Percentiles rank a stretch among this genome's conserved stretches.
These are phyloP conservation scores for Cylindrodendrum hubeiense DNA, from an alignment of 2,329 filamentous ascomycete species.

Conservation along the genomic window DNA sequence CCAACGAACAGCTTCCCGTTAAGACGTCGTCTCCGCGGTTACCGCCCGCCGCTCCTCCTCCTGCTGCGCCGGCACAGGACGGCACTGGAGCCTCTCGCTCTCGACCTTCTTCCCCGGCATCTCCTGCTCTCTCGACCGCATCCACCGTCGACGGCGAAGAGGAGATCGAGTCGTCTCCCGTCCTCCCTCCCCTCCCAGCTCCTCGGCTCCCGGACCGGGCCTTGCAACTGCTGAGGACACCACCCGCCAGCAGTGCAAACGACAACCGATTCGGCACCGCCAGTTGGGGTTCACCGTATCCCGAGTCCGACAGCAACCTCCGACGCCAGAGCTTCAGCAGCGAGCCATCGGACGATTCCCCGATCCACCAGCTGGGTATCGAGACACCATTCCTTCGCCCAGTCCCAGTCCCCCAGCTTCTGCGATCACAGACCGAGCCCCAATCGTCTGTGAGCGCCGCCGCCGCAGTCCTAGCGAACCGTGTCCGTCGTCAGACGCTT, in stretches of 20 bases:
- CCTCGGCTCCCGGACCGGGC: slow-evolving; percentile 70
- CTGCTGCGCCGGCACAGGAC: slow-evolving; percentile 73
- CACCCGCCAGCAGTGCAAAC: slow-evolving; percentile 52
- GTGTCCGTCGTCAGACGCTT: slow-evolving; percentile 68
- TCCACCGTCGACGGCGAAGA: slow-evolving; percentile 71
- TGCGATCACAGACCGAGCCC: slow-evolving; percentile 46
- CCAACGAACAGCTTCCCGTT: slow-evolving; percentile 51
- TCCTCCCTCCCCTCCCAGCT: slow-evolving; percentile 69
- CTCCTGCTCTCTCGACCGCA: slow-evolving; percentile 71
- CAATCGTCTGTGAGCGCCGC: slow-evolving; percentile 62
- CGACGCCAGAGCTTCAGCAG: slow-evolving; percentile 68
- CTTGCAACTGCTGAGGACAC: slow-evolving; percentile 67
- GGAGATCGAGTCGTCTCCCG: slow-evolving; percentile 67
- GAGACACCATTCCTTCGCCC: slow-evolving; percentile 73
- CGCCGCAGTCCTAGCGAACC: slow-evolving; percentile 73
- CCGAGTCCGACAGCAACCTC: slow-evolving; percentile 69
- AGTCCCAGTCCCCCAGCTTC: slow-evolving; percentile 62
- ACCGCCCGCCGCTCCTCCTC: slow-evolving; percentile 61
- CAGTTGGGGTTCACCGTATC: slow-evolving; percentile 94
- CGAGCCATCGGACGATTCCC: slow-evolving; percentile 70
- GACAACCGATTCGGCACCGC: slow-evolving; percentile 73
- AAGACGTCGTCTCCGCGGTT: slow-evolving; percentile 69
- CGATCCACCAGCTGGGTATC: slow-evolving; percentile 71
- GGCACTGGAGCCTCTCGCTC: slow-evolving; percentile 56
- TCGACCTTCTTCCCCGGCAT: slow-evolving; percentile 57